Evolutionary conservation across 2,329 filamentous ascomycete genomes (phyloP).

Genomic region (Botrytis fragariae): DNA sequence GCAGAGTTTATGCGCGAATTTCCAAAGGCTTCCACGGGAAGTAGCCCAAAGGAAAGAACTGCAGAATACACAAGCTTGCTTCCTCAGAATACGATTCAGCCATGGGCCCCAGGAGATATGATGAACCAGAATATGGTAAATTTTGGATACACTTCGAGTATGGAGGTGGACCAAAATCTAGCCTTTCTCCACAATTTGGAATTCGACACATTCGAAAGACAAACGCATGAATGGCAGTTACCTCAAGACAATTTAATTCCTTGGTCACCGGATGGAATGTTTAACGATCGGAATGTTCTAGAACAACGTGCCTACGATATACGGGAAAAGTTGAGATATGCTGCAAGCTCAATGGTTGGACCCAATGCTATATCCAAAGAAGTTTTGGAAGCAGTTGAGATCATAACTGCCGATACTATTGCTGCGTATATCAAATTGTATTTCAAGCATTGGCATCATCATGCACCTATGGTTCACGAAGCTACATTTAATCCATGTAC

Average conservation of each 20-base stretch:
- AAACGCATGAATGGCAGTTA: conserved; percentile 32
- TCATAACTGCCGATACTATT: conserved; percentile 33
- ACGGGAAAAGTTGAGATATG: conserved; percentile 34
- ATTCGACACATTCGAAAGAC: conserved; percentile 33
- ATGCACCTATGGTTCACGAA: conserved; percentile 38
- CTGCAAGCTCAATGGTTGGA: conserved; percentile 25
- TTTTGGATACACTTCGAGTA: conserved; percentile 23
- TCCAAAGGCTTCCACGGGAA: conserved; percentile 32
- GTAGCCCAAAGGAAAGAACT: conserved; percentile 26
- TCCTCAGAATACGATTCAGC: conserved; percentile 21
- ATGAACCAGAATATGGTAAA: neutral
- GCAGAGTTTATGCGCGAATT: conserved; percentile 36
- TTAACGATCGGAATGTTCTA: conserved; percentile 28
- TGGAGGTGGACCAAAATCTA: conserved; percentile 24
- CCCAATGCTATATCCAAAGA: conserved; percentile 31
- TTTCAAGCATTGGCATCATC: conserved; percentile 38
- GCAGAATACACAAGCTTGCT: conserved; percentile 22
- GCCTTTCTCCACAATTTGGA: conserved; percentile 33
- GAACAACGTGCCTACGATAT: conserved; percentile 35
- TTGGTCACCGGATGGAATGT: conserved; percentile 26
- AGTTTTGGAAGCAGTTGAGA: conserved; percentile 33
- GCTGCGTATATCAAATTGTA: conserved; percentile 35
- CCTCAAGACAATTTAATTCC: conserved; percentile 29
- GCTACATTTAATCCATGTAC: conserved; percentile 35
- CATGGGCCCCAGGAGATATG: conserved; percentile 11